These are phyloP conservation scores for Cyberlindnera euphorbiiphila DNA, from an alignment of 805 yeast species.

Conservation along the genomic window DNA sequence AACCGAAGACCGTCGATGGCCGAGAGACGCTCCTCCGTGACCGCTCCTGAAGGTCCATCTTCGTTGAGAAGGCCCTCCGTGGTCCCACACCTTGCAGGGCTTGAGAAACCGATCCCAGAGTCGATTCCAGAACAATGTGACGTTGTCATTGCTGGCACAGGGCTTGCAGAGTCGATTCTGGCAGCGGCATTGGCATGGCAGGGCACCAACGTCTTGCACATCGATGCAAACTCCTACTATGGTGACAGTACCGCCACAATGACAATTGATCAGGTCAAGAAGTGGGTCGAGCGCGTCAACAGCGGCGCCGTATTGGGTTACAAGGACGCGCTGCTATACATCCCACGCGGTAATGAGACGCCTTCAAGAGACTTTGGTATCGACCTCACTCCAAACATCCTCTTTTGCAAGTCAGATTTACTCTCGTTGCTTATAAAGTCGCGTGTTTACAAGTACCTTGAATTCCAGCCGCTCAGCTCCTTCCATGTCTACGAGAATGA, in stretches of 20 bases:
- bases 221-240: slow-evolving; percentile 79
- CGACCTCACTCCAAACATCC: slow-evolving; percentile 79
- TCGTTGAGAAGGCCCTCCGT: slow-evolving; percentile 30
- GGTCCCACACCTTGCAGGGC: slow-evolving; percentile 71
- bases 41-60: slow-evolving; percentile 16
- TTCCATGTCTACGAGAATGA: slow-evolving; percentile 96
- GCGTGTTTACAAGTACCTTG: slow-evolving; percentile 86
- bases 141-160: slow-evolving; percentile 90
- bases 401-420: slow-evolving; percentile 89
- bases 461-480: slow-evolving; percentile 81
- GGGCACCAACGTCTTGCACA: slow-evolving; percentile 91
- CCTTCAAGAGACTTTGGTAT: slow-evolving; percentile 74
- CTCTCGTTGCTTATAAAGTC: slow-evolving; percentile 74
- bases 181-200: slow-evolving; percentile 98
- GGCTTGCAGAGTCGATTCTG: slow-evolving; percentile 77
- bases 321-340: slow-evolving; percentile 73
- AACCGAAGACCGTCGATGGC: slow-evolving; percentile 63
- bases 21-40: slow-evolving; percentile 58
- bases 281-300: slow-evolving; percentile 78
- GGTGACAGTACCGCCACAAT: slow-evolving; percentile 88
- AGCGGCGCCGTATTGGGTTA: slow-evolving; percentile 35
- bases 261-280: slow-evolving; percentile 78
- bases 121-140: slow-evolving; percentile 71
- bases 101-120: slow-evolving; percentile 67
- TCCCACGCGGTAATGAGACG: slow-evolving; percentile 53